Conservation (phyloP, 768 basidiomycete species). For the Kwoniella sp. region DNA sequence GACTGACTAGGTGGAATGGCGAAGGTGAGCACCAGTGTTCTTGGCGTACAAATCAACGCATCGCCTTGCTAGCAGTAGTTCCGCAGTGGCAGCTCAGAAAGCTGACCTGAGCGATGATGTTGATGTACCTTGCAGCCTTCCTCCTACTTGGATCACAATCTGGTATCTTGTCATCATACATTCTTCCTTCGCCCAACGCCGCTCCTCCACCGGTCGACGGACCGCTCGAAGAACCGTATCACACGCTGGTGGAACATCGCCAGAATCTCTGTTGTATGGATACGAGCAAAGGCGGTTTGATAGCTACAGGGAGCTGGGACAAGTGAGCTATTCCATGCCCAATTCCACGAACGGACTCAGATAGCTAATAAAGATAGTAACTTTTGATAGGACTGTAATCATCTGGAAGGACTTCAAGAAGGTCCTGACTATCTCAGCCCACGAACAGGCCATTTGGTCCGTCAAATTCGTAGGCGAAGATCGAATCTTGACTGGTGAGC, state of each 20-base stretch:
- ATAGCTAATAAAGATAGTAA: no score
- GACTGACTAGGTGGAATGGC: conserved; percentile 69
- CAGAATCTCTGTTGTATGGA: conserved; percentile 87
- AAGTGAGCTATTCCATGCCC: conserved; percentile 61
- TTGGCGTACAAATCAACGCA: not conserved
- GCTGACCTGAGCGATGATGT: not conserved
- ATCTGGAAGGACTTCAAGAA: conserved; percentile 82
- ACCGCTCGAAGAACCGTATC: conserved; percentile 68
- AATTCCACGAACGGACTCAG: not conserved
- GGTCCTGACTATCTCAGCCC: conserved; percentile 74
- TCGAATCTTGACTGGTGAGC: conserved; percentile 75
- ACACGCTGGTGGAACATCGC: conserved; percentile 81
- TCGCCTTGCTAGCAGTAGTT: no score
- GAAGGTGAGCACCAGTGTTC: conserved; percentile 32
- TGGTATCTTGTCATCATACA: conserved; percentile 76
- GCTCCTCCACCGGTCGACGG: conserved; percentile 63
- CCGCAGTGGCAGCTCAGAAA: no score
- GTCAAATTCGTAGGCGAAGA: conserved; percentile 77
- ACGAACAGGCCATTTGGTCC: conserved; percentile 92
- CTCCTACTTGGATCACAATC: conserved; percentile 88
- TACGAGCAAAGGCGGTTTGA: conserved; percentile 67
- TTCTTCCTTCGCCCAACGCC: conserved; percentile 44
- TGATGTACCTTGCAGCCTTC: conserved; percentile 68
- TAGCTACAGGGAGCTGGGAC: conserved; percentile 97
- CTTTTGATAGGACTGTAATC: conserved; percentile 91